phyloP scores from a whole-genome alignment of 164 flowering plant species.

The Aristolochia californica region DNA sequence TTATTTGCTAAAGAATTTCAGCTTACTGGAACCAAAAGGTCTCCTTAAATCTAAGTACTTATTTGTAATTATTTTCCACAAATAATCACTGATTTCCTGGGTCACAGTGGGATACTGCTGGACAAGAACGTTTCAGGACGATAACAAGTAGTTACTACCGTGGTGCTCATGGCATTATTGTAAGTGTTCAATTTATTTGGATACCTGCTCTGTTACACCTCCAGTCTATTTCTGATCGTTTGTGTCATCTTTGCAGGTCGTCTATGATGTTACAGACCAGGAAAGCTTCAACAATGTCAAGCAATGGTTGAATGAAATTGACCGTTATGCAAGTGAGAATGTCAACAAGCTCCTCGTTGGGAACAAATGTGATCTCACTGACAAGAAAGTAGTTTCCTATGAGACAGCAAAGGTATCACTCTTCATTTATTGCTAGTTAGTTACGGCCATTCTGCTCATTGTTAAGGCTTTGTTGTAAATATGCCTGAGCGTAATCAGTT shows the following conservation, averaged over 20 bases:
- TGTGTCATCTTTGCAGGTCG: constrained; percentile 17
- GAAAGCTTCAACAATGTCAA: constrained; percentile 39
- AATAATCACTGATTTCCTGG: neutral
- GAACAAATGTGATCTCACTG: constrained; percentile 32
- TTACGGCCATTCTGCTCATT: too few relatives aligned
- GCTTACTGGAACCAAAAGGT: too few relatives aligned
- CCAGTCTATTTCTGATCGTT: neutral
- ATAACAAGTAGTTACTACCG: constrained; percentile 88
- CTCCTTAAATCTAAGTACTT: neutral
- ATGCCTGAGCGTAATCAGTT: too few relatives aligned
- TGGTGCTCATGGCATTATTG: constrained; percentile 83
- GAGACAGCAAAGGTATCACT: constrained; percentile 30
- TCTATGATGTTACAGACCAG: constrained; percentile 38
- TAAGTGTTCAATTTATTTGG: constrained; percentile 14
- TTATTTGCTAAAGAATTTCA: neutral
- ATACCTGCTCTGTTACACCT: neutral
- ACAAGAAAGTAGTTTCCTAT: constrained; percentile 26
- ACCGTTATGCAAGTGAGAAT: constrained; percentile 36
- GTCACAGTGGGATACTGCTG: constrained; percentile 74
- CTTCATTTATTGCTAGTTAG: too few relatives aligned
- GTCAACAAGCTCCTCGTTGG: constrained; percentile 41
- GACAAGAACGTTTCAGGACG: constrained; percentile 82
- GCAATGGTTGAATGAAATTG: constrained; percentile 38
- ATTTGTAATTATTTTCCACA: neutral
- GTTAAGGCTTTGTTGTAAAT: neutral